phyloP scores from a whole-genome alignment of 305 asterid species.

The Solanum chacoense region DNA sequence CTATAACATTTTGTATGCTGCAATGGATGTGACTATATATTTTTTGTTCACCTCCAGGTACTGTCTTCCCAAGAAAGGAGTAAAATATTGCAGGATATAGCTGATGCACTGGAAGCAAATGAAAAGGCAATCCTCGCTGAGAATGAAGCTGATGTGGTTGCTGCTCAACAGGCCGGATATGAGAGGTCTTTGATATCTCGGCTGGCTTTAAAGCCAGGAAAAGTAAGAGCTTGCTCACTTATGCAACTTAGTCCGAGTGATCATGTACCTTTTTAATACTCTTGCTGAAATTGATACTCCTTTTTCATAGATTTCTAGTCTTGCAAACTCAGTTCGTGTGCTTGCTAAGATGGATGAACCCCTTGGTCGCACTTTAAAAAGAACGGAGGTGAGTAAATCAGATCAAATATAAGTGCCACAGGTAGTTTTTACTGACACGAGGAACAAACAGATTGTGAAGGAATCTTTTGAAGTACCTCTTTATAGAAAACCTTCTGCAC shows the following conservation, averaged over 20 bases:
- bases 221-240: constrained; percentile 38
- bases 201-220: constrained; percentile 69
- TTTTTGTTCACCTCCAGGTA: constrained; percentile 38
- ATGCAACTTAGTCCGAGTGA: constrained; percentile 1
- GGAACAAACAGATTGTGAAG: not conserved
- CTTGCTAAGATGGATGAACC: constrained; percentile 99
- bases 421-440: not conserved
- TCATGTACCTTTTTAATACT: constrained; percentile 4
- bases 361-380: constrained; percentile 70
- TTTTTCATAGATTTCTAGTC: constrained; percentile 56
- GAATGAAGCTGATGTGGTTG: constrained; percentile 83
- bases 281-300: not conserved
- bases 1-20: not conserved
- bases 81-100: constrained; percentile 73
- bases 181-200: constrained; percentile 77
- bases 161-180: constrained; percentile 70
- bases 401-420: not conserved
- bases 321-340: constrained; percentile 82
- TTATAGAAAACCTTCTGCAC: not conserved
- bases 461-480: not conserved
- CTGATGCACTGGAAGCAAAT: constrained; percentile 82
- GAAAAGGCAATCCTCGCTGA: constrained; percentile 57
- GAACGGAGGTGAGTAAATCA: constrained; percentile 56
- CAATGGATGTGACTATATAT: not conserved
- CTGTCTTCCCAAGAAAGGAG: constrained; percentile 78